These are phyloP conservation scores for Kurtzmaniella cleridarum DNA, from an alignment of 805 yeast genomes.

Conservation along the genomic window DNA sequence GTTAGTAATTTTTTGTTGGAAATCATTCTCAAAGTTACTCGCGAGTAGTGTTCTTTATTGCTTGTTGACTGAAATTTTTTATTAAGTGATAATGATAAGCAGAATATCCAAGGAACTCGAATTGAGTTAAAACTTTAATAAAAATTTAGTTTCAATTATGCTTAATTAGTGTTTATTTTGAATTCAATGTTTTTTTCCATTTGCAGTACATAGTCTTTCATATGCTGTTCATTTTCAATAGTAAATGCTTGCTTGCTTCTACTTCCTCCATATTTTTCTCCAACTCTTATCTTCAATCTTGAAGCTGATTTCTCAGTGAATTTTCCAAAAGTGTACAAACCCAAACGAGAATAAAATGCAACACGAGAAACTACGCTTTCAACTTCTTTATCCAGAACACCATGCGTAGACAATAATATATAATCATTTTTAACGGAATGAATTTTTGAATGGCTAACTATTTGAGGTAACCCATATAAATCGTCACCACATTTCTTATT, in stretches of 20 bases:
- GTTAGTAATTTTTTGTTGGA: too few species aligned
- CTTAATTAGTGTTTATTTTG: background rate
- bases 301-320: background rate
- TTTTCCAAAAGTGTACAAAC: conserved; percentile 21
- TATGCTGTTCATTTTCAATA: conserved; percentile 16
- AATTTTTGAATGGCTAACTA: conserved; percentile 3
- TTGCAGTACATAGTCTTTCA: conserved; percentile 15
- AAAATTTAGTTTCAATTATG: background rate
- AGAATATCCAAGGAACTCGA: too few species aligned
- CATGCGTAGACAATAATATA: conserved; percentile 20
- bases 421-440: conserved; percentile 17
- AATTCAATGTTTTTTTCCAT: conserved; percentile 10
- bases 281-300: conserved; percentile 11
- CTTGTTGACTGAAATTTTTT: too few species aligned
- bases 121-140: background rate
- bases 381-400: conserved; percentile 20
- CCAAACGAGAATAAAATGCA: conserved; percentile 23
- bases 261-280: conserved; percentile 9
- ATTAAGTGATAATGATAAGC: too few species aligned
- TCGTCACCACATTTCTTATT: conserved; percentile 4
- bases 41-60: too few species aligned
- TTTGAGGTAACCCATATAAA: conserved; percentile 2
- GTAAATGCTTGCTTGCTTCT: conserved; percentile 5
- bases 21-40: too few species aligned
- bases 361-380: conserved; percentile 24